Base-by-base conservation (phyloP, 2,329 filamentous ascomycete genomes). In the Claviceps pazoutovae region DNA sequence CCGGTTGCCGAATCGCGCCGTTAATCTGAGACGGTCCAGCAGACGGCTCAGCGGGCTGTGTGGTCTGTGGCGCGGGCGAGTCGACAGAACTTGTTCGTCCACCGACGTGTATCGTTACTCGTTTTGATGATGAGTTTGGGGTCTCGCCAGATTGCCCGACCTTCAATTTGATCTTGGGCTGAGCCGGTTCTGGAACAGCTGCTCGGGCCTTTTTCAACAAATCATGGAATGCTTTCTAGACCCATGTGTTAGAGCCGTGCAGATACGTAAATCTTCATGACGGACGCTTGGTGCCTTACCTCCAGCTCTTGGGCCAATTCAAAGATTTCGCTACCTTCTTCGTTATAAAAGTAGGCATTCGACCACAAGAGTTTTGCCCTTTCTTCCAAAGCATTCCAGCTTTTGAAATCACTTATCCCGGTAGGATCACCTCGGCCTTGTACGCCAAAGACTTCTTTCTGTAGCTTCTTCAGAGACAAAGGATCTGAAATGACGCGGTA, bases 301-400 rank as follows among this genome's bases (percentile, higher is more conserved):
- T 94, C 83, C 6, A 96, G 78, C 54, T 93, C 82, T 48, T 82
- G 79, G 0, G 88, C 88, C 55, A 93, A 73, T 21, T 79, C 74
- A 56, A 83, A 88, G 49, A 95, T 90, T 16, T 88, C 84, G 61
- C 90, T 95, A 4, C 84, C 86, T 62, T 95, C 89, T 65, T 95
- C 88, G 58, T 96, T 96, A 72, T 91, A 96, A 54, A 84, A 84
- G 61, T 82, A 85, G 0, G 89, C 88, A 66, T 96, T 96, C 48
- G 76, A 78, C 90, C 90, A 96, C 44, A 96, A 82, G 50, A 87
- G 75, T 60, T 82, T 86, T 13, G 87, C 76, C 61, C 86, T 86
- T 51, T 89, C 82, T 64, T 88, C 88, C 57, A 95, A 88, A 1
- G 82, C 76, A 52, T 82, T 76, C 90, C 90, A 96, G 49, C 73